Conservation (phyloP, 140 eudicot species). For the Anethum foeniculum region DNA sequence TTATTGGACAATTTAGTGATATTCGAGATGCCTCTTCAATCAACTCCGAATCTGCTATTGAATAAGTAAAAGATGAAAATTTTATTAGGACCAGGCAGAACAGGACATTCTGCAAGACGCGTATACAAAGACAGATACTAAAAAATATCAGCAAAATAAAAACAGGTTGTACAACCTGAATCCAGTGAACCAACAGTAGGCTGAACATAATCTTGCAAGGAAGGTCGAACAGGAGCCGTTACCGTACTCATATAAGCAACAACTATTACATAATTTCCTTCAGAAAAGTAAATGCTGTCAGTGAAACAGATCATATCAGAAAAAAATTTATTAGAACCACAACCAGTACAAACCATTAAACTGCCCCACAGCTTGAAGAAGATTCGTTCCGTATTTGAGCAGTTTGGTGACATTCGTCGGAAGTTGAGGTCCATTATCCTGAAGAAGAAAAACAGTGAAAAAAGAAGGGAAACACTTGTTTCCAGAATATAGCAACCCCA, state of each 20-base stretch:
- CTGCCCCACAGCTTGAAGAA: conserved; percentile 83
- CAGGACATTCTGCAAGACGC: background rate
- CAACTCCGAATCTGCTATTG: conserved; percentile 59
- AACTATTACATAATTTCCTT: conserved; percentile 55
- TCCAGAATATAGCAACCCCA: conserved; percentile 11
- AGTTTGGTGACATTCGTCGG: conserved; percentile 56
- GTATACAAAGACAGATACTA: background rate
- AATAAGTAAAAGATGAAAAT: conserved; percentile 15
- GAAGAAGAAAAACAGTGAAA: conserved; percentile 5
- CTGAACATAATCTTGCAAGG: conserved; percentile 50
- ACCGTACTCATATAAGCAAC: conserved; percentile 59
- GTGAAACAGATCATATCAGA: conserved; percentile 4
- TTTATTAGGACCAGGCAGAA: background rate
- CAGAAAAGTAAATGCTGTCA: conserved; percentile 12
- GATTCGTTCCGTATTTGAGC: conserved; percentile 82
- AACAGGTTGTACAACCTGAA: conserved; percentile 39
- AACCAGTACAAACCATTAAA: conserved; percentile 14
- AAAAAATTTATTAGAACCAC: background rate
- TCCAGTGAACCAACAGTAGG: conserved; percentile 38
- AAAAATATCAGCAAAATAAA: background rate
- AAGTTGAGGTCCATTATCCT: conserved; percentile 84
- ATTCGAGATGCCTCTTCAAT: conserved; percentile 72
- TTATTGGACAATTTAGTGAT: conserved; percentile 84
- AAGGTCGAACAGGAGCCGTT: conserved; percentile 28
- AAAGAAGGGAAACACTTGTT: conserved; percentile 13